A percentile compares a stretch with the other conserved stretches of the same genome.
These are phyloP conservation scores for Candida nanaspora DNA, from an alignment of 805 yeast species.

Conservation along the genomic window DNA sequence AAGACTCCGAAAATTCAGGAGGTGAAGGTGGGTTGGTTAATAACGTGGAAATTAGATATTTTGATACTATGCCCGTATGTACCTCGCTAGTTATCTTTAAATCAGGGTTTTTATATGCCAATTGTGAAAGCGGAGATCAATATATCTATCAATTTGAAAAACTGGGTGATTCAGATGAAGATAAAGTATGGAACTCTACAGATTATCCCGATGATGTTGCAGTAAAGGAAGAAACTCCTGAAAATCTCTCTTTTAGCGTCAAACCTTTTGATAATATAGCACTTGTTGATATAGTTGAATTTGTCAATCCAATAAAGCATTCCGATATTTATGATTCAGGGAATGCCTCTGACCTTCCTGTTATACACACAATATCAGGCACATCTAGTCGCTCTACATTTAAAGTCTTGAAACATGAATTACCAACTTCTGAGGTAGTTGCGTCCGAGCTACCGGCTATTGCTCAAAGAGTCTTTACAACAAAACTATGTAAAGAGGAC, in stretches of 20 bases:
- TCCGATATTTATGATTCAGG: slow-evolving; percentile 28
- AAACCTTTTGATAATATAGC: slow-evolving; percentile 48
- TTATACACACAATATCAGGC: slow-evolving; percentile 36
- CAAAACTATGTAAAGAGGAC: slow-evolving; percentile 39
- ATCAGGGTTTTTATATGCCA: slow-evolving; percentile 70
- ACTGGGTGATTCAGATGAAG: slow-evolving; percentile 50
- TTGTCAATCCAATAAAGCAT: slow-evolving; percentile 48
- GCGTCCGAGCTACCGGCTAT: slow-evolving; percentile 67
- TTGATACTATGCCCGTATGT: slow-evolving; percentile 67
- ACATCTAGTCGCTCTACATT: slow-evolving; percentile 37
- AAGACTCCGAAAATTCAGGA: slow-evolving; percentile 31
- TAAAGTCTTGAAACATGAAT: slow-evolving; percentile 46
- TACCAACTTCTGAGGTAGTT: slow-evolving; percentile 55
- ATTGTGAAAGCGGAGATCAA: slow-evolving; percentile 56
- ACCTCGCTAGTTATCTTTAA: slow-evolving; percentile 52
- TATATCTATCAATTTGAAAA: slow-evolving; percentile 71
- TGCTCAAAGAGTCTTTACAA: slow-evolving; percentile 59
- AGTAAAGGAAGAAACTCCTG: slow-evolving; percentile 14
- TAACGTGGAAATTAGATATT: slow-evolving; percentile 50
- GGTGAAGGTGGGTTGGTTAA: slow-evolving; percentile 29
- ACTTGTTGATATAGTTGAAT: slow-evolving; percentile 42
- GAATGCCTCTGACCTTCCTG: slow-evolving; percentile 30
- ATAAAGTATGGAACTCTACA: slow-evolving; percentile 24
- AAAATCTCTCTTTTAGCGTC: slow-evolving; percentile 19
- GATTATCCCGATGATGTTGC: slow-evolving; percentile 28